A percentile compares a stretch with the other conserved stretches of the same genome.
Evolutionary conservation across 139 green algal genomes (phyloP).

Genomic region (Raphidocelis subcapitata): DNA sequence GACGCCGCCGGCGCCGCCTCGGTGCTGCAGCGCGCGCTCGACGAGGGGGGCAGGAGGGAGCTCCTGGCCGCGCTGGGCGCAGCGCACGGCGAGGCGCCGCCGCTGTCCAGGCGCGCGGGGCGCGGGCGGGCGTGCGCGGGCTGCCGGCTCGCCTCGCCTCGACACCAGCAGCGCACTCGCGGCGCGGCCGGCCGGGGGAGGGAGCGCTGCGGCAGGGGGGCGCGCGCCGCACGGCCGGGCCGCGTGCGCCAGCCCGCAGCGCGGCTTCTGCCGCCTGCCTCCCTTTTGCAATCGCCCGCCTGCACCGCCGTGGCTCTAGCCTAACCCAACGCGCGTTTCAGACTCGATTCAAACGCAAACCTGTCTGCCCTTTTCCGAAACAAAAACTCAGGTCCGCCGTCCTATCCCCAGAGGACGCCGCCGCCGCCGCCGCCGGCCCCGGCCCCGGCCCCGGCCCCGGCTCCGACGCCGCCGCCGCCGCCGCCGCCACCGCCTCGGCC

Average conservation of each 20-base stretch:
- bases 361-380: neutral
- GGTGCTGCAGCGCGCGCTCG: neutral
- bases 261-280: neutral
- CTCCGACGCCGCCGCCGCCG: no score
- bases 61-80: slow-evolving; percentile 17
- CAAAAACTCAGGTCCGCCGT: neutral
- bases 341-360: neutral
- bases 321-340: neutral
- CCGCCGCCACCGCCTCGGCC: no score
- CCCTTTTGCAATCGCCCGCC: neutral
- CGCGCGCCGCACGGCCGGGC: no score
- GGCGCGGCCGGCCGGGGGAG: neutral
- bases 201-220: no score
- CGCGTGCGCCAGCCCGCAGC: neutral
- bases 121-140: neutral
- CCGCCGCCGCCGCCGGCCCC: no score
- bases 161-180: neutral
- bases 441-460: no score
- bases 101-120: neutral
- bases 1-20: no score
- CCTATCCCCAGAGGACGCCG: neutral
- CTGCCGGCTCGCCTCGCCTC: neutral
- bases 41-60: neutral
- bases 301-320: neutral
- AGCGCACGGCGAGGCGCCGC: neutral